These are phyloP conservation scores for Citrus inodora DNA, from an alignment of 345 rosid genomes.

Conservation along the genomic window DNA sequence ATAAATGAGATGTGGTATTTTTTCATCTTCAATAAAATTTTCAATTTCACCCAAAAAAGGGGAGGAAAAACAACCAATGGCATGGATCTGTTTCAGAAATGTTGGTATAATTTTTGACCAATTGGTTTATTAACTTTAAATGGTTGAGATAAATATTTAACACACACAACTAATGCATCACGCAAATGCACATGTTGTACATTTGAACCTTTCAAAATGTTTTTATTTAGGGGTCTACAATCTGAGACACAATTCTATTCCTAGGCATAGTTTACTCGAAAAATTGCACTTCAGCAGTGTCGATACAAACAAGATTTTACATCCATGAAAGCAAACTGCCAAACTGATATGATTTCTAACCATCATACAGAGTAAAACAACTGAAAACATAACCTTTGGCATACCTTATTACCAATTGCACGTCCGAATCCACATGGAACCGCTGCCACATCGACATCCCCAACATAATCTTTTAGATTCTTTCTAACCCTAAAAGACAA, in stretches of 20 bases:
- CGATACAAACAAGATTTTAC: neutral
- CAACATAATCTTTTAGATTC: constrained; percentile 58
- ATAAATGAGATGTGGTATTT: neutral
- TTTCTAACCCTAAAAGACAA: constrained; percentile 56
- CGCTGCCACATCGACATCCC: constrained; percentile 82
- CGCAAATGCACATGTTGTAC: neutral
- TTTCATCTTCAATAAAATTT: neutral
- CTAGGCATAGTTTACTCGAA: neutral
- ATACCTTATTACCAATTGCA: constrained; percentile 84
- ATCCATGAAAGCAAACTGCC: neutral
- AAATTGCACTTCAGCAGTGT: neutral
- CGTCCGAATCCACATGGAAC: constrained; percentile 90
- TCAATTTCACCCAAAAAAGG: neutral
- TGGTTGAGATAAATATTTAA: neutral
- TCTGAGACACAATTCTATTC: neutral
- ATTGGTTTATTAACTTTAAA: neutral
- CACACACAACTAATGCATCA: neutral
- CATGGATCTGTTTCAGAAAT: neutral
- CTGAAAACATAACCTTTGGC: neutral
- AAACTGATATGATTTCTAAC: neutral
- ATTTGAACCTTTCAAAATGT: neutral
- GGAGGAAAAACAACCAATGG: no score
- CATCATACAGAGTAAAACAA: neutral
- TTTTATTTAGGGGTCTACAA: neutral
- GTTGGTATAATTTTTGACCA: neutral